These are phyloP conservation scores for Globisporangium rhizosaccharum DNA, from an alignment of 352 stramenopile genomes.

Conservation along the genomic window DNA sequence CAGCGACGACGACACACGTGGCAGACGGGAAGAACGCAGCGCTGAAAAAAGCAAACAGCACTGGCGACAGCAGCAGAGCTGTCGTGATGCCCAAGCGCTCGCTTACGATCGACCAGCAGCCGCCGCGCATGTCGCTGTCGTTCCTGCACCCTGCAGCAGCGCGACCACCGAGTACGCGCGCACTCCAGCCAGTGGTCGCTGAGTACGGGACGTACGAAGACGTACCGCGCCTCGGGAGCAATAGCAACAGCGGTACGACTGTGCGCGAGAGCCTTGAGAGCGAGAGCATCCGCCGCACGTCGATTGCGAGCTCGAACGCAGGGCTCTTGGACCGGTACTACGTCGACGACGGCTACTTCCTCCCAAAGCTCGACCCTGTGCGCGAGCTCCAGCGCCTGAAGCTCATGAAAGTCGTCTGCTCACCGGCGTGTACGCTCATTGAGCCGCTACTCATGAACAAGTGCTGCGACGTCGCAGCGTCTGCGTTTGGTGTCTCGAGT, in stretches of 20 bases:
- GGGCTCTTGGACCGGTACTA: slow-evolving; percentile 44
- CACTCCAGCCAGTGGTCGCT: slow-evolving; percentile 23
- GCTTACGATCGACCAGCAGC: background rate
- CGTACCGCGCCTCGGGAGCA: slow-evolving; percentile 7
- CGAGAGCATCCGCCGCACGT: slow-evolving; percentile 35
- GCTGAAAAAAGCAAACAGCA: slow-evolving; percentile 3
- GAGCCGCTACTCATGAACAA: slow-evolving; percentile 51
- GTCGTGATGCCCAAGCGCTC: background rate
- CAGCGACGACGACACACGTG: background rate
- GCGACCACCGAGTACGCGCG: background rate
- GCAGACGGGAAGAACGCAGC: background rate
- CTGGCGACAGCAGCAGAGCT: background rate
- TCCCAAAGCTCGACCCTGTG: slow-evolving; percentile 30
- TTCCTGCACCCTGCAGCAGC: slow-evolving; percentile 41
- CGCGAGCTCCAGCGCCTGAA: slow-evolving; percentile 39
- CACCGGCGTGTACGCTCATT: slow-evolving; percentile 49
- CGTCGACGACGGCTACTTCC: slow-evolving; percentile 36
- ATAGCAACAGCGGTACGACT: background rate
- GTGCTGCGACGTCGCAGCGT: slow-evolving; percentile 42
- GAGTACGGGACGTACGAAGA: slow-evolving; percentile 45
- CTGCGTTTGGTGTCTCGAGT: slow-evolving; percentile 34
- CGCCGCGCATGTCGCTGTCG: slow-evolving; percentile 22
- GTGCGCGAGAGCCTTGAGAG: slow-evolving; percentile 21
- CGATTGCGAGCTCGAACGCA: slow-evolving; percentile 41
- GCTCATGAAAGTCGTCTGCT: slow-evolving; percentile 45